phyloP scores from a whole-genome alignment of 768 basidiomycete species.

The Tulasnella sp. region DNA sequence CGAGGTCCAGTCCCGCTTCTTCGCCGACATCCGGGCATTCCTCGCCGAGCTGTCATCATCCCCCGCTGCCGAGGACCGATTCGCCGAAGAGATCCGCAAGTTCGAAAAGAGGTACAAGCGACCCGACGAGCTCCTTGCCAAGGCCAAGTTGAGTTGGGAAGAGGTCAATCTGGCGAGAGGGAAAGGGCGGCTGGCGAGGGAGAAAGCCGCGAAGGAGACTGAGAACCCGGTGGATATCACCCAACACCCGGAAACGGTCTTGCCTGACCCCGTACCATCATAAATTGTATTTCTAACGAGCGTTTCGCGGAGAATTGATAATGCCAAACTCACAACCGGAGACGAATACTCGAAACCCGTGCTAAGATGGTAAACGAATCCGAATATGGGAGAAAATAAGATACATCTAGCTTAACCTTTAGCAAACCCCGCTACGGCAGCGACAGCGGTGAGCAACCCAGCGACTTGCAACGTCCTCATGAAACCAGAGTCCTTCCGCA shows the following conservation, averaged over 20 bases:
- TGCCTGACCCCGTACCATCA: background rate
- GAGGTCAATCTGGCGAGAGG: slow-evolving; percentile 59
- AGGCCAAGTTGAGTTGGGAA: slow-evolving; percentile 47
- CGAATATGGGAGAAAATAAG: background rate
- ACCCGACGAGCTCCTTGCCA: slow-evolving; percentile 30
- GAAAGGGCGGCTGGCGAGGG: slow-evolving; percentile 60
- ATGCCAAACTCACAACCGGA: background rate
- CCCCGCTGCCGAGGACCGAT: slow-evolving; percentile 33
- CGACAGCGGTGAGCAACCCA: slow-evolving; percentile 13
- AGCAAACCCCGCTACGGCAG: slow-evolving; percentile 6
- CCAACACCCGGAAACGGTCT: background rate
- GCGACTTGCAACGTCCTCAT: slow-evolving; percentile 15
- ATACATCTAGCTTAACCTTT: background rate
- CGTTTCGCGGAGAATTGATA: background rate
- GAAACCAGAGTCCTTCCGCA: slow-evolving; percentile 15
- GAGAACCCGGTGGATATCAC: background rate
- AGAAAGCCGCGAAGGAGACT: slow-evolving; percentile 34
- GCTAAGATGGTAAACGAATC: background rate
- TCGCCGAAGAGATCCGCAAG: slow-evolving; percentile 31
- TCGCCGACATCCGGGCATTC: slow-evolving; percentile 41
- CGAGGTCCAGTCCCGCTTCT: slow-evolving; percentile 51
- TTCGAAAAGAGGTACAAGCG: background rate
- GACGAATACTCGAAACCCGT: too few species aligned
- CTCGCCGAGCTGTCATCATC: slow-evolving; percentile 15
- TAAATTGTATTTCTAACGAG: background rate